Evolutionary conservation across 345 rosid species (phyloP), one percentile per base, ranked within the genome.

Genomic region (Microcos paniculata): DNA sequence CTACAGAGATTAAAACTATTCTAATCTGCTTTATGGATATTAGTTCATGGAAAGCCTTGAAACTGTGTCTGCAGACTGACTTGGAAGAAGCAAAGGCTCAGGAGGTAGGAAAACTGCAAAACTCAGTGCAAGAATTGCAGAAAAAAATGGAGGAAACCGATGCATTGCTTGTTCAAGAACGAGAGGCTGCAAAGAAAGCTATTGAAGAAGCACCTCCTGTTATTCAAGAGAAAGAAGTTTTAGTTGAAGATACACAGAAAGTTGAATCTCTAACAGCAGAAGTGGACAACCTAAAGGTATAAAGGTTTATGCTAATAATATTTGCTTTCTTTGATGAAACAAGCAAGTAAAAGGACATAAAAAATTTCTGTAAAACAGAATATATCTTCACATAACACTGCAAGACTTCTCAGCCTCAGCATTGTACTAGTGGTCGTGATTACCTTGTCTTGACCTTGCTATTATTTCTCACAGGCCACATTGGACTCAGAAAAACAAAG

Each of bases 181-280:
- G 82, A 30, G 92, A 90, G 79, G 77, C 84, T 52, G 83, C 88
- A 33, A 86, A 75, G 78, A 82, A 84, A 74, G 92, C 87, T 19
- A 81, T 85, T 56, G 87, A 80, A 79, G 90, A 88, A 70, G 89
- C 90, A 26, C 89, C 90, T 72, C 86, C 85, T 71, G 90, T 88
- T 58, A 67, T 88, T 16, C 56, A 84, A 82, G 92, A 88, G 80
- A 90, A 83, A 65, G 86, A 88, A 78, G 85, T 91, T 80, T 58
- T 91, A 45, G 87, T 91, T 71, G 88, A 91, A 84, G 96, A 91
- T 76, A 89, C 89, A 13, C 52, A 85, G 72, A 88, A 88, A 79
- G 48, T 91, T 56, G 86, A 85, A 45, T 53, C 84, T 5, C 81
- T 91, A 81, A 80, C 84, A 2, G 87, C 82, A 74, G 91, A 89